A percentile compares a stretch with the other conserved stretches of the same genome.
Conservation (phyloP, 2,329 filamentous ascomycete species). For the Juglanconis sp. region DNA sequence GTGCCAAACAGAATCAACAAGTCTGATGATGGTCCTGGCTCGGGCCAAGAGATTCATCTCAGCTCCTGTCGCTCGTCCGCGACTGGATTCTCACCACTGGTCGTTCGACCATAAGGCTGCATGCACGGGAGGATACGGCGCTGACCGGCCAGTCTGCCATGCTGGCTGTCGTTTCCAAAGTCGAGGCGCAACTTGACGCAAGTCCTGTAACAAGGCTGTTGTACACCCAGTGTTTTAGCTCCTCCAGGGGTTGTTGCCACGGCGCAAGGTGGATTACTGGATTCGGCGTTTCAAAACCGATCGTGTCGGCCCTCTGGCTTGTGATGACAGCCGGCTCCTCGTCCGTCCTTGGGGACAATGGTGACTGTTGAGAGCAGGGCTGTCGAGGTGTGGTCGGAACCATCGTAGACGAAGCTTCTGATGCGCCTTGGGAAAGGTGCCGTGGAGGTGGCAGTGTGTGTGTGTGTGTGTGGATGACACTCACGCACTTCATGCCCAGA, state of each 20-base stretch:
- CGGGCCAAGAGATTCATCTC: not conserved
- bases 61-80: not conserved
- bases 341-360: too few relatives aligned
- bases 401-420: too few relatives aligned
- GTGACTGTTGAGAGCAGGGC: too few relatives aligned
- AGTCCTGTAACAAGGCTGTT: conserved; percentile 32
- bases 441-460: too few relatives aligned
- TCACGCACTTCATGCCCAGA: too few relatives aligned
- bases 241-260: conserved; percentile 6
- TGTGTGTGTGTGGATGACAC: too few relatives aligned
- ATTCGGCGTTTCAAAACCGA: conserved; percentile 16
- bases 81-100: not conserved
- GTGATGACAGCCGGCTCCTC: too few relatives aligned
- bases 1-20: not conserved
- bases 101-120: too few relatives aligned
- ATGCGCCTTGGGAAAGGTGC: too few relatives aligned
- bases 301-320: not conserved
- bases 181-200: conserved; percentile 36
- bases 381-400: too few relatives aligned
- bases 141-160: not conserved
- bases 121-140: not conserved
- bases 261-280: conserved; percentile 6
- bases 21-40: not conserved
- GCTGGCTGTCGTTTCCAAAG: conserved; percentile 6
- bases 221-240: conserved; percentile 8